Conservation (phyloP, 805 yeast genomes). For the Lachancea sp. region DNA sequence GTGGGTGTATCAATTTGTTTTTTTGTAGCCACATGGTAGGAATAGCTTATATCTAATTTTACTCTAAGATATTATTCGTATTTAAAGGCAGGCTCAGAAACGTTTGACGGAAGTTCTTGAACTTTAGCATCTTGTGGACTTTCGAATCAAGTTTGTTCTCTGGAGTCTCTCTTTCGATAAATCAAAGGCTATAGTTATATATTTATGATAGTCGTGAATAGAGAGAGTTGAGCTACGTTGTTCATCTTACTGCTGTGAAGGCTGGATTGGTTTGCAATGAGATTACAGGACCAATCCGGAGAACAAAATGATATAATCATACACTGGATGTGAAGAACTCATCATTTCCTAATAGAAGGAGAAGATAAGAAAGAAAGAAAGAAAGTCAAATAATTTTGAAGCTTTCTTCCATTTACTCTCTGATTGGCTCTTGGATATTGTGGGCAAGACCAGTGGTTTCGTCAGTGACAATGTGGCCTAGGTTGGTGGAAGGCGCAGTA, state of each 20-base stretch:
- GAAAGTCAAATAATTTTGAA: neutral
- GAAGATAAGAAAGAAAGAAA: neutral
- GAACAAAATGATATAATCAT: neutral
- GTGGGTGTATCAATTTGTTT: conserved; percentile 1
- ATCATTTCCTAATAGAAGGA: no score
- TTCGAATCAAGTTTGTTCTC: no score
- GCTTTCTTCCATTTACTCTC: neutral
- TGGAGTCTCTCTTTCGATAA: neutral
- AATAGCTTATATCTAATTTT: neutral
- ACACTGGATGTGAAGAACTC: neutral
- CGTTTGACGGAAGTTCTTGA: neutral
- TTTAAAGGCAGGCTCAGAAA: neutral
- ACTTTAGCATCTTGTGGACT: neutral
- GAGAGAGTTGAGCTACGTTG: neutral
- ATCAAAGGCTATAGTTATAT: neutral
- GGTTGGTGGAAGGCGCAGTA: conserved; percentile 30
- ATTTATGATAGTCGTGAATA: neutral
- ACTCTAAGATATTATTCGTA: conserved; percentile 1
- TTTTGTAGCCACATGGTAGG: conserved; percentile 1
- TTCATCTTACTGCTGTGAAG: neutral
- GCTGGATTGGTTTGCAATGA: neutral
- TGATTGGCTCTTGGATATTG: neutral
- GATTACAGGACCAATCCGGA: neutral
- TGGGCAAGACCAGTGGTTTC: conserved; percentile 3
- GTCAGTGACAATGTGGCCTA: conserved; percentile 6